phyloP scores from a whole-genome alignment of 208 protist genomes.

The Leishmania lainsoni region DNA sequence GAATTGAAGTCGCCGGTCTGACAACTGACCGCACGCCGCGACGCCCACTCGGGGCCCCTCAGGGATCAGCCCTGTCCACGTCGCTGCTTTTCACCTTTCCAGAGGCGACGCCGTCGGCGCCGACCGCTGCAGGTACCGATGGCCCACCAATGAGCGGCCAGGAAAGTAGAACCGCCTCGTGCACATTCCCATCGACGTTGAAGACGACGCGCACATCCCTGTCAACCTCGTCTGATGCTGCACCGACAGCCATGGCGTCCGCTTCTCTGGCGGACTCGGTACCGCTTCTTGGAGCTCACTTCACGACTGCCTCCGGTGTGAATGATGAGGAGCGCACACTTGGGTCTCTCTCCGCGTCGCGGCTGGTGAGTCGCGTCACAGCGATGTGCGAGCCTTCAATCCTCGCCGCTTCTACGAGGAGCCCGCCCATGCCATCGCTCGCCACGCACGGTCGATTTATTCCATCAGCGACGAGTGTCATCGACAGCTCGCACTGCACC shows the following conservation, averaged over 20 bases:
- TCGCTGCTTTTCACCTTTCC: background rate
- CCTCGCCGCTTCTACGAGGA: conserved; percentile 1
- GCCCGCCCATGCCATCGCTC: conserved; percentile 2
- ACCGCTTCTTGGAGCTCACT: background rate
- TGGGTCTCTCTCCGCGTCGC: background rate
- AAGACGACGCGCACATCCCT: no score
- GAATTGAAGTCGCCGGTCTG: background rate
- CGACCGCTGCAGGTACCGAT: background rate
- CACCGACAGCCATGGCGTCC: background rate
- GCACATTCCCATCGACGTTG: background rate
- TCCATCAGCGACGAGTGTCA: background rate
- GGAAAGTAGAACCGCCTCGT: background rate
- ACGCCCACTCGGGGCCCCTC: background rate
- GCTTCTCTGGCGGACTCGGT: no score
- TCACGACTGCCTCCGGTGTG: background rate
- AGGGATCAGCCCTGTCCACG: background rate
- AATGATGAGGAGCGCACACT: background rate
- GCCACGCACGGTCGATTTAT: background rate
- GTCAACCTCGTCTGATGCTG: background rate
- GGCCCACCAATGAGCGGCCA: background rate
- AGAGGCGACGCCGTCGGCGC: background rate
- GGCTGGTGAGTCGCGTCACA: background rate
- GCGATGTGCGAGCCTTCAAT: background rate
- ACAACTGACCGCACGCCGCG: background rate
- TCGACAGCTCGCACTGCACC: background rate